Evolutionary conservation across 2,329 filamentous ascomycete species (phyloP).

Genomic region (Didymella lethalis): DNA sequence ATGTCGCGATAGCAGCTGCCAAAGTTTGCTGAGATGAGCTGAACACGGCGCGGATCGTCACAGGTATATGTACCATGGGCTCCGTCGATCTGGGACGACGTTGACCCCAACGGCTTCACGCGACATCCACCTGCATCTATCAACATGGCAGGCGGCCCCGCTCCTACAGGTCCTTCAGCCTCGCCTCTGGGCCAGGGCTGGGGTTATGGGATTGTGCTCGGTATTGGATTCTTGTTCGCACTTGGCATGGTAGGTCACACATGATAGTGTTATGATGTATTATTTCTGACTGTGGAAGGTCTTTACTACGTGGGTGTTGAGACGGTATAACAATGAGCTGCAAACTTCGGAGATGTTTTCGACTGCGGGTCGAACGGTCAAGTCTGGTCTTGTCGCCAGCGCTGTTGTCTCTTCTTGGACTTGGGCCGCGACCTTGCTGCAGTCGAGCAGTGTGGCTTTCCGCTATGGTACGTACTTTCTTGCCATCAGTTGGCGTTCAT

Average conservation of each 20-base stretch:
- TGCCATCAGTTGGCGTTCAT: accelerated
- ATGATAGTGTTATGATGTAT: neutral
- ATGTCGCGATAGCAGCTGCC: constrained; percentile 28
- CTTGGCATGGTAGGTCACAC: constrained; percentile 36
- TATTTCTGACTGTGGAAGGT: constrained; percentile 24
- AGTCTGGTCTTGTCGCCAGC: constrained; percentile 43
- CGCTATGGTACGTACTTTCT: constrained; percentile 37
- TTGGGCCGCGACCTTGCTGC: constrained; percentile 43
- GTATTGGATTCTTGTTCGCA: constrained; percentile 42
- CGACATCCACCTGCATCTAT: constrained; percentile 13
- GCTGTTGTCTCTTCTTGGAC: constrained; percentile 43
- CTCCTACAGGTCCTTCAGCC: constrained; percentile 36
- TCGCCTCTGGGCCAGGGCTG: constrained; percentile 39
- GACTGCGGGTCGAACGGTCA: constrained; percentile 43
- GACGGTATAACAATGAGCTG: constrained; percentile 42
- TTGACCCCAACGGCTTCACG: constrained; percentile 15
- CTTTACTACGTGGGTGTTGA: constrained; percentile 42
- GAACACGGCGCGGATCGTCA: constrained; percentile 12
- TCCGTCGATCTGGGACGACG: constrained; percentile 9
- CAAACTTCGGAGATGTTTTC: constrained; percentile 46
- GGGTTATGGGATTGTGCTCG: constrained; percentile 48
- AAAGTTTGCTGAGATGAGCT: constrained; percentile 1
- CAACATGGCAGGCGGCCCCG: constrained; percentile 37
- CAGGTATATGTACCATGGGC: constrained; percentile 32
- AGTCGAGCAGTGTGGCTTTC: constrained; percentile 44